Evolutionary conservation across 306 rosid genomes (phyloP).

Genomic region (Pachyrhizus erosus): DNA sequence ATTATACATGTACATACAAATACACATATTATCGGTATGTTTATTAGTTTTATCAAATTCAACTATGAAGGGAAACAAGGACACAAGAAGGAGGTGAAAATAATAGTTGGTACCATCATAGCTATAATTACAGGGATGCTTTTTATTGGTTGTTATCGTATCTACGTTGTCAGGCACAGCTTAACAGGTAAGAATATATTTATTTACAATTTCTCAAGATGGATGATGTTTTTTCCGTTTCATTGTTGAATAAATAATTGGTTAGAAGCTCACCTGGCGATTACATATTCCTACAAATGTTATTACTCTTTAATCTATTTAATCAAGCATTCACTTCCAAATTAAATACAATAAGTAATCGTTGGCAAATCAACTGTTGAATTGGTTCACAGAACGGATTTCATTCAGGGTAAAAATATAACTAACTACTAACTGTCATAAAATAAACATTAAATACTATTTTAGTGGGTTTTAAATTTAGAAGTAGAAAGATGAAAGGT

Average conservation of each 20-base stretch:
- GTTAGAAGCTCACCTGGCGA: not conserved
- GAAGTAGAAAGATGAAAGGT: too few species aligned
- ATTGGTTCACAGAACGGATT: not conserved
- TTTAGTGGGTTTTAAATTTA: too few species aligned
- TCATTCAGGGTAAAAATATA: not conserved
- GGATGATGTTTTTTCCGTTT: not conserved
- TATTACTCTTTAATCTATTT: not conserved
- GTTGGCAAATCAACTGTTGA: not conserved
- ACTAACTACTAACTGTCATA: too few species aligned
- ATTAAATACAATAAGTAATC: not conserved
- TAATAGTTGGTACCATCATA: not conserved
- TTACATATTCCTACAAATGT: not conserved
- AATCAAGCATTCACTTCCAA: not conserved
- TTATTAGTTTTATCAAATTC: not conserved
- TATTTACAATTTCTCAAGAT: not conserved
- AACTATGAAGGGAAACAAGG: not conserved
- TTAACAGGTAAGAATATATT: slow-evolving; percentile 22
- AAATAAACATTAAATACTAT: too few species aligned
- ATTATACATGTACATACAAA: not conserved
- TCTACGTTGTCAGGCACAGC: not conserved
- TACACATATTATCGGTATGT: not conserved
- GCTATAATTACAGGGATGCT: not conserved
- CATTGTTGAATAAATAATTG: not conserved
- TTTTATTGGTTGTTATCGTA: not conserved
- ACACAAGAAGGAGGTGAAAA: slow-evolving; percentile 1